A percentile compares a stretch with the other conserved stretches of the same genome.
These are phyloP conservation scores for Aspergillus flavus DNA, from an alignment of 2,329 filamentous ascomycete species.

Conservation along the genomic window DNA sequence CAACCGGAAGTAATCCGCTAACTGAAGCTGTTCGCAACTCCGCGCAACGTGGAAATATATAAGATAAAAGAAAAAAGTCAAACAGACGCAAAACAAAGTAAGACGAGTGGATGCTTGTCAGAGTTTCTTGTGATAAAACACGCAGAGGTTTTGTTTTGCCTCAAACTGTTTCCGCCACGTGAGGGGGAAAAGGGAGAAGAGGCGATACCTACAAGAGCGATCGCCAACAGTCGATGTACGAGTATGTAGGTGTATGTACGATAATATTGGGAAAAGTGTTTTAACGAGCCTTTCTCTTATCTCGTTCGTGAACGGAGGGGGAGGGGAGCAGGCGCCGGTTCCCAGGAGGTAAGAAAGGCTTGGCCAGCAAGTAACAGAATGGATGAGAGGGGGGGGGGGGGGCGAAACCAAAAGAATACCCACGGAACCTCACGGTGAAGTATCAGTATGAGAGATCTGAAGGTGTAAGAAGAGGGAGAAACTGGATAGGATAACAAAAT, in stretches of 20 bases:
- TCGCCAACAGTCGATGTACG: conserved; percentile 16
- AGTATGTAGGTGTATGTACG: conserved; percentile 13
- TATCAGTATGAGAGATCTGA: background rate
- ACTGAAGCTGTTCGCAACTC: conserved; percentile 7
- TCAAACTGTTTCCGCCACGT: conserved; percentile 21
- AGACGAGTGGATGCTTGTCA: background rate
- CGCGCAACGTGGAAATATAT: background rate
- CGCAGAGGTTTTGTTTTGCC: conserved; percentile 11
- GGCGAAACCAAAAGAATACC: conserved; percentile 9
- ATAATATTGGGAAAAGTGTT: conserved; percentile 10
- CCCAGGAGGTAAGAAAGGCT: conserved; percentile 21
- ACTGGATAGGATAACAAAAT: conserved; percentile 5
- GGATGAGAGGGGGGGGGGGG: conserved; percentile 19
- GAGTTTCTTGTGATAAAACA: conserved; percentile 7
- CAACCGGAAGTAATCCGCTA: conserved; percentile 7
- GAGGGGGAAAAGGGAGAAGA: conserved; percentile 11
- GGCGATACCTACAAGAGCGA: conserved; percentile 8
- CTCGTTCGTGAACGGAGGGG: conserved; percentile 11
- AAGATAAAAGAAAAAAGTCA: background rate
- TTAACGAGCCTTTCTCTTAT: conserved; percentile 11
- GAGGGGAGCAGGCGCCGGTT: conserved; percentile 13
- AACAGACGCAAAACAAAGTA: background rate
- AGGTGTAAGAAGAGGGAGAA: conserved; percentile 2
- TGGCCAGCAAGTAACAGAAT: conserved; percentile 33
- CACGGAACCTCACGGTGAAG: conserved; percentile 3